Conservation (phyloP, 306 rosid species). For the Quercus suber region DNA sequence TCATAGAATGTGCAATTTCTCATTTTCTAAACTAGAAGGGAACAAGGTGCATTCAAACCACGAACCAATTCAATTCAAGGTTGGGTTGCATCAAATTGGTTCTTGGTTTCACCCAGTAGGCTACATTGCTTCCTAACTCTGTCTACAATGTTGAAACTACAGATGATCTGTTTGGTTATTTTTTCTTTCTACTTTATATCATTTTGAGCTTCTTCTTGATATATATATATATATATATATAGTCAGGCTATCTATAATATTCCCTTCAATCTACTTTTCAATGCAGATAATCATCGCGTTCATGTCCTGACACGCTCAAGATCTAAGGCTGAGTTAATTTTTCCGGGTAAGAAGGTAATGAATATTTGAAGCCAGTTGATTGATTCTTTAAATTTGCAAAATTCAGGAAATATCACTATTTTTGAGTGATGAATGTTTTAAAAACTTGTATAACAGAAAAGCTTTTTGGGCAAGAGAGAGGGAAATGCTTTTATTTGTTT, state of each 20-base stretch:
- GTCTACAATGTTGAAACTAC: constrained; percentile 4
- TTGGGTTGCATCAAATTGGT: constrained; percentile 2
- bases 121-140: constrained; percentile 14
- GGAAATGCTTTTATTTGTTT: not conserved
- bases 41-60: not conserved
- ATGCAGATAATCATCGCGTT: constrained; percentile 74
- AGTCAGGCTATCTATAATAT: constrained; percentile 12
- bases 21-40: not conserved
- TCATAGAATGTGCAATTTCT: not conserved
- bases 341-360: constrained; percentile 99
- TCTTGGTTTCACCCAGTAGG: constrained; percentile 14
- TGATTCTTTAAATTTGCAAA: constrained; percentile 12
- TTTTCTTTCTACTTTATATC: constrained; percentile 5
- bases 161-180: constrained; percentile 8
- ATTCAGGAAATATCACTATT: constrained; percentile 3
- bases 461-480: not conserved
- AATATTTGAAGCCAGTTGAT: constrained; percentile 20
- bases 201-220: constrained; percentile 8
- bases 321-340: constrained; percentile 81
- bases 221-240: not conserved
- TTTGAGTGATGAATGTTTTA: constrained; percentile 8
- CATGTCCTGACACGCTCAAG: constrained; percentile 86
- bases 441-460: not conserved
- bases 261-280: constrained; percentile 13
- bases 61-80: not conserved